A percentile compares a stretch with the other conserved stretches of the same genome.
Evolutionary conservation across 129 eudicot genomes (phyloP).

Genomic region (Solidago caesia): DNA sequence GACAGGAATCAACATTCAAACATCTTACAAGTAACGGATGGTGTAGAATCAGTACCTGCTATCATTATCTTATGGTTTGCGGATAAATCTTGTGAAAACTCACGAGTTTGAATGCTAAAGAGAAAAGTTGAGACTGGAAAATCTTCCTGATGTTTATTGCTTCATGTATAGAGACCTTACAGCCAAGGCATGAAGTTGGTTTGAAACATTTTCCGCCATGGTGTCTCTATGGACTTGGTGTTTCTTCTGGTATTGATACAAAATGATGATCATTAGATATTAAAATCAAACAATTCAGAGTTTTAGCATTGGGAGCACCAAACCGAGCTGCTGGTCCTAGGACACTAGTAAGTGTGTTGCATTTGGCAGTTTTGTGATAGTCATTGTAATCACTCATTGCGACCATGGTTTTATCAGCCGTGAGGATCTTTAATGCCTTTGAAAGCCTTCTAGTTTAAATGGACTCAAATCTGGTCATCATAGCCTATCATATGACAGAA

Average conservation of each 20-base stretch:
- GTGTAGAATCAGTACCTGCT: not conserved
- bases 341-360: not conserved
- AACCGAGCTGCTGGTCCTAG: not conserved
- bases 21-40: not conserved
- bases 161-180: not conserved
- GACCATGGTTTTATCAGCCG: not conserved
- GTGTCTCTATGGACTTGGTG: not conserved
- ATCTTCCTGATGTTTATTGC: conserved; percentile 1
- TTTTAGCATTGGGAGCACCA: not conserved
- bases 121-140: conserved; percentile 4
- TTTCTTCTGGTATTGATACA: not conserved
- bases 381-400: conserved; percentile 9
- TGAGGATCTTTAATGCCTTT: conserved; percentile 7
- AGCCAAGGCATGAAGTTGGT: not conserved
- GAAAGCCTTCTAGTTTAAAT: conserved; percentile 9
- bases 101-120: not conserved
- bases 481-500: not conserved
- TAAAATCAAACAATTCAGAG: not conserved
- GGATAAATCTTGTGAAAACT: not conserved
- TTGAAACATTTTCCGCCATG: conserved; percentile 3
- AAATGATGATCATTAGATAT: not conserved
- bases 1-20: not conserved
- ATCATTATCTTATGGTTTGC: not conserved
- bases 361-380: not conserved
- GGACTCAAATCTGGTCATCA: not conserved